Base-by-base conservation (phyloP, 2,329 filamentous ascomycete species). In the Phialocephala subalpina region DNA sequence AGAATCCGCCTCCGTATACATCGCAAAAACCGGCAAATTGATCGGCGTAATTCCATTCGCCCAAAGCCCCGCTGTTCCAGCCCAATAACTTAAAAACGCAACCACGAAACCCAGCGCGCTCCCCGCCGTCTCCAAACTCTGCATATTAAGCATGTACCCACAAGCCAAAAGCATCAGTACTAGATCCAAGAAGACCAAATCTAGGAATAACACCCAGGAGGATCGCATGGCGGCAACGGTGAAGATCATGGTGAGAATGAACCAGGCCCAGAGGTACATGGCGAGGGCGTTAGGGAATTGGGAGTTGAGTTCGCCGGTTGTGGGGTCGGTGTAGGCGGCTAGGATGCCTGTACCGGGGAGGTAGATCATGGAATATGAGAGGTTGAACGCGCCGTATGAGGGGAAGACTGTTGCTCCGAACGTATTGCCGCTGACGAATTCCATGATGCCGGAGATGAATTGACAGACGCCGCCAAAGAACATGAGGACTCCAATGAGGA, bases 381-480 rank as follows among this genome's bases (percentile, higher is more conserved):
- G 70, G 68, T 80, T 80, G 71, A 80, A 80, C 33, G 77, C 78
- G 42, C 72, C 78, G 63, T 80, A 80, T 20, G 78, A 75, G 27
- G 76, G 72, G 69, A 79, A 80, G 40, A 80, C 75, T 33, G 78
- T 79, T 42, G 78, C 78, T 63, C 77, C 76, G 62, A 79, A 78
- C 33, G 62, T 64, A 25, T 64, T 64, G 12, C 62, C 62, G 27
- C 57, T 63, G 38, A 66, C 38, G 18, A 66, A 66, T 38, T 66
- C 64, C 60, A 66, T 66, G 8, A 66, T 66, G 18, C 64, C 64
- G 35, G 64, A 40, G 47, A 62, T 55, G 27, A 66, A 66, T 33
- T 66, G 60, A 25, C 64, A 66, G 18, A 79, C 62, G 42, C 78
- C 77, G 20, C 77, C 78, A 63, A 78, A 78, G 72, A 78, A 79